These are phyloP conservation scores for Xylaria sp. DNA, from an alignment of 2,329 filamentous ascomycete species.

Conservation along the genomic window DNA sequence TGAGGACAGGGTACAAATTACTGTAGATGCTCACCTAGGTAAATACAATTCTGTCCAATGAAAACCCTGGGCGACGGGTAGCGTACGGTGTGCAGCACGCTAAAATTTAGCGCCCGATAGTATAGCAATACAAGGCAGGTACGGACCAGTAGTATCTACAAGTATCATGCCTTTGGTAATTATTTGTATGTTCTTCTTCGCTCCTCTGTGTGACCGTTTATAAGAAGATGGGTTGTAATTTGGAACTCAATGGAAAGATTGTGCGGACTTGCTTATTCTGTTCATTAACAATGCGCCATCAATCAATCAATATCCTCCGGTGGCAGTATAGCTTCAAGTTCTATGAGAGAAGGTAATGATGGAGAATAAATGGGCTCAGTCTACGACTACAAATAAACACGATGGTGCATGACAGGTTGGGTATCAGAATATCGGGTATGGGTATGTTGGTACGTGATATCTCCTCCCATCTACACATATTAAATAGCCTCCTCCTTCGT, in stretches of 20 bases:
- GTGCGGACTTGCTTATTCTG: background rate
- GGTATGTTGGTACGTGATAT: background rate
- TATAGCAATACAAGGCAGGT: background rate
- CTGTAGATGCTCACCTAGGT: too few relatives aligned
- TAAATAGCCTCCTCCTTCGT: conserved; percentile 13
- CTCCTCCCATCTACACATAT: too few relatives aligned
- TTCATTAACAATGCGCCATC: background rate
- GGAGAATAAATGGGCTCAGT: background rate
- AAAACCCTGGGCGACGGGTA: background rate
- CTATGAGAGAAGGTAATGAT: background rate
- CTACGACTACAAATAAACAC: background rate
- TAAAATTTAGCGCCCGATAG: conserved; percentile 16
- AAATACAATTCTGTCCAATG: conserved; percentile 8
- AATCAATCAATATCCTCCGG: background rate
- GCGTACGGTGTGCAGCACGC: background rate
- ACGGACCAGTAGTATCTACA: too few relatives aligned
- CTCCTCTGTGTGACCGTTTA: background rate
- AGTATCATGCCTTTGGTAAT: too few relatives aligned
- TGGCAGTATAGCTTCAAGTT: background rate
- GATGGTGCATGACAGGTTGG: background rate
- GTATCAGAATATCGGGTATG: background rate
- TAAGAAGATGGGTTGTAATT: background rate
- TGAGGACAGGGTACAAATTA: too few relatives aligned
- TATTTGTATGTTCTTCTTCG: background rate
- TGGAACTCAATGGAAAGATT: background rate